Base-by-base conservation (phyloP, 768 basidiomycete genomes). In the Panaeolus papilionaceus region DNA sequence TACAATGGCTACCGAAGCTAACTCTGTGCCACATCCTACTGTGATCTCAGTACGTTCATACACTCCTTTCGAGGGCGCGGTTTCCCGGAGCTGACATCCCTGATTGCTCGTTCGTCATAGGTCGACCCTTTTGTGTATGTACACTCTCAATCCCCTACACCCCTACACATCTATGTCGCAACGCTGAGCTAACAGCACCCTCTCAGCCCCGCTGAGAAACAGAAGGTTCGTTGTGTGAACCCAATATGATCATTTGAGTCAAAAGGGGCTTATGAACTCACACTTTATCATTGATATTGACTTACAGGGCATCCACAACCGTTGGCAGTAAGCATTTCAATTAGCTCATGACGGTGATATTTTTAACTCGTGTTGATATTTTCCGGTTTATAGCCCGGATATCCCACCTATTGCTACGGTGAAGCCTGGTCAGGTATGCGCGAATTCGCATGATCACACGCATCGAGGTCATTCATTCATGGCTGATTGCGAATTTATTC, bases 81-180 rank as follows among this genome's bases (percentile, higher is more conserved):
- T 6, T 28, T 58, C 3, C 10, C 54, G 4, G 9, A 1, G 26
- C 33, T 33, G 33, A 33, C 33, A 33, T 37, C 33, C 8, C 16
- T 58, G 28, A 33, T 16, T 7, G 14, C 9, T 28, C 61, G 47
- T 9, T 51, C 12, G 38, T 42, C n/a, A 44, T 65, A 91, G 89
- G 84, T 91, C 63, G 90, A 92, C 74, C 91, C 91, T 1, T 91
- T 91, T 73, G 72, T 87, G 89, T 91, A 71, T 81, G 88, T 71
- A 10, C 2, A 33, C 10, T 39, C n/a, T 11, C 38, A 33, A 10
- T 28, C 23, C 16, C 23, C 23, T 18, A 12, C 1, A 23, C 16
- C 28, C 12, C 38, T 7, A 33, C 4, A 23, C n/a, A 23, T 28
- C n/a, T 9, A 40, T 8, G 39, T 40, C 39, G 39, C 42, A 44